A percentile compares a stretch with the other conserved stretches of the same genome.
These are phyloP conservation scores for Elaeagnus macrophylla DNA, from an alignment of 306 rosid species.

Conservation along the genomic window DNA sequence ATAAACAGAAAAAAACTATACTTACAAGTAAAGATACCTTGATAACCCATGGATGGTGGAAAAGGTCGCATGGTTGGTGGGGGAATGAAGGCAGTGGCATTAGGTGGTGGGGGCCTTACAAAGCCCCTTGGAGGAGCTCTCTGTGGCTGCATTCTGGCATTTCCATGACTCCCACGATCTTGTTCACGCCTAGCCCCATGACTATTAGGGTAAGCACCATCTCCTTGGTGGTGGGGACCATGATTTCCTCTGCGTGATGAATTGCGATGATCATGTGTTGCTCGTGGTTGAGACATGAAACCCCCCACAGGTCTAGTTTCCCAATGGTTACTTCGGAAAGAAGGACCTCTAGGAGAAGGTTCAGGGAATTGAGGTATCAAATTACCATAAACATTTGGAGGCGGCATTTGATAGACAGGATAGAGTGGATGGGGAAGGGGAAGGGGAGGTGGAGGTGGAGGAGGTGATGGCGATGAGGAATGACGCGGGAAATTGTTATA, in stretches of 20 bases:
- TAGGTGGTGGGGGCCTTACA: constrained; percentile 49
- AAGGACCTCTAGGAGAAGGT: constrained; percentile 44
- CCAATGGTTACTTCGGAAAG: constrained; percentile 43
- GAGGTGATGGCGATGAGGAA: constrained; percentile 35
- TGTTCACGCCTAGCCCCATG: constrained; percentile 52
- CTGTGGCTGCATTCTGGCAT: constrained; percentile 45
- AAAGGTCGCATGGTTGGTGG: constrained; percentile 42
- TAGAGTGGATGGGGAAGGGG: constrained; percentile 59
- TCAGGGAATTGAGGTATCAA: constrained; percentile 38
- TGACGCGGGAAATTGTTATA: constrained; percentile 37
- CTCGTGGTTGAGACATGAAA: constrained; percentile 28
- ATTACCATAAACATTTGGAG: constrained; percentile 35
- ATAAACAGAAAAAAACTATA: constrained; percentile 2
- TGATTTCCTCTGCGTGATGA: constrained; percentile 41
- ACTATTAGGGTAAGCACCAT: constrained; percentile 47
- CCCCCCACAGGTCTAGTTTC: constrained; percentile 41
- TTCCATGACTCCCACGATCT: constrained; percentile 45
- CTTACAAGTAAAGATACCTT: constrained; percentile 28
- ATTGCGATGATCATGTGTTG: constrained; percentile 30
- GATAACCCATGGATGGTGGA: constrained; percentile 33
- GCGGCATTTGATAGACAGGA: constrained; percentile 34
- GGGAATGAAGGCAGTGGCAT: constrained; percentile 27
- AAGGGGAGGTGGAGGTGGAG: too few species aligned
- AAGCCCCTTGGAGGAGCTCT: constrained; percentile 54
- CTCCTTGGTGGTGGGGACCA: constrained; percentile 42